A percentile compares a stretch with the other conserved stretches of the same genome.
phyloP scores from a whole-genome alignment of 768 basidiomycete genomes.

The Gymnopilus dilepis region DNA sequence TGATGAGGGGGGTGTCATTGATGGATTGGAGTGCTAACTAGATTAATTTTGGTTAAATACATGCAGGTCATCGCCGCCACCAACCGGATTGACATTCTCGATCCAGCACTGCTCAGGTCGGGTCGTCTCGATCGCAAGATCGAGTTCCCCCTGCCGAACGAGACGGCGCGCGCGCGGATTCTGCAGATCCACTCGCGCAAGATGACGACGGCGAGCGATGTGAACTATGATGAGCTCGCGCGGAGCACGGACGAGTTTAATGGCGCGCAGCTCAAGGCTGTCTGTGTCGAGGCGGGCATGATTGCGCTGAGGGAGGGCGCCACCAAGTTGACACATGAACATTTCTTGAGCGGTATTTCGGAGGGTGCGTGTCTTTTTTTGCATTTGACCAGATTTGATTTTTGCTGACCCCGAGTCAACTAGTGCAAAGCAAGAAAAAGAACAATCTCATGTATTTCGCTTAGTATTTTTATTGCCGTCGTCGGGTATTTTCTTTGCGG shows the following conservation, averaged over 20 bases:
- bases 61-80: conserved; percentile 97
- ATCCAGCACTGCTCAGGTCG: conserved; percentile 97
- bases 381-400: conserved; percentile 8
- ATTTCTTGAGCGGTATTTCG: conserved; percentile 92
- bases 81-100: conserved; percentile 97
- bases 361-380: conserved; percentile 78
- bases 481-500: too few species aligned
- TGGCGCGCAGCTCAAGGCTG: conserved; percentile 95
- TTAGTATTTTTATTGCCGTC: conserved; percentile 45
- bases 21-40: conserved; percentile 8
- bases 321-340: conserved; percentile 87
- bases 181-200: conserved; percentile 97
- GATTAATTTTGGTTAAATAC: conserved; percentile 13
- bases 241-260: conserved; percentile 99
- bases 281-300: conserved; percentile 99
- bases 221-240: conserved; percentile 97
- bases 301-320: conserved; percentile 95
- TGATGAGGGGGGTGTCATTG: conserved; percentile 7
- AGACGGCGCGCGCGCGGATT: conserved; percentile 94
- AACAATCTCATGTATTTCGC: conserved; percentile 96
- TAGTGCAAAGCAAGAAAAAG: conserved; percentile 99
- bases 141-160: conserved; percentile 96
- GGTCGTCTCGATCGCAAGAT: conserved; percentile 98
- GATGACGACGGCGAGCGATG: conserved; percentile 85
- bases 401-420: conserved; percentile 30